A percentile compares a stretch with the other conserved stretches of the same genome.
These are phyloP conservation scores for Coemansia sp. DNA, from an alignment of 192 early-diverging fungal species.

Conservation along the genomic window DNA sequence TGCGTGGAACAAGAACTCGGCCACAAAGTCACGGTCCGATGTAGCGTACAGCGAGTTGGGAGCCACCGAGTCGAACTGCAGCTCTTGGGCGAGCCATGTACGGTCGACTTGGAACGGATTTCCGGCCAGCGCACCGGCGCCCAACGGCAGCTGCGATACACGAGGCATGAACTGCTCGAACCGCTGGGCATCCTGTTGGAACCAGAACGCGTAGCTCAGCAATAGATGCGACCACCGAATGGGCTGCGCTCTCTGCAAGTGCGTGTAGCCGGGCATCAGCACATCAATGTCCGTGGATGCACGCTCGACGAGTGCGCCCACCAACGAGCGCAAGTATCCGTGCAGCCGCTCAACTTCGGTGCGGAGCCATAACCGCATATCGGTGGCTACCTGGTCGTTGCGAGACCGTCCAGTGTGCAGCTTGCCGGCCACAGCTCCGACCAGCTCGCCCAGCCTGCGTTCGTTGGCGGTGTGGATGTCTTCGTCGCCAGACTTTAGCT, in stretches of 20 bases:
- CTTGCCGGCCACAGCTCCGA: slow-evolving; percentile 91
- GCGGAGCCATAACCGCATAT: slow-evolving; percentile 92
- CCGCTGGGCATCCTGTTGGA: slow-evolving; percentile 84
- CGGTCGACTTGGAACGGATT: slow-evolving; percentile 97
- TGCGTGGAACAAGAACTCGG: slow-evolving; percentile 96
- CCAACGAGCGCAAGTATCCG: slow-evolving; percentile 70
- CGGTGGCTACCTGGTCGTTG: slow-evolving; percentile 99
- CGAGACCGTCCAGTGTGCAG: slow-evolving; percentile 95
- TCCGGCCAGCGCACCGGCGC: slow-evolving; percentile 92
- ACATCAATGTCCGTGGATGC: slow-evolving; percentile 88
- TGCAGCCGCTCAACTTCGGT: slow-evolving; percentile 70
- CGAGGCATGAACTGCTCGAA: slow-evolving; percentile 79
- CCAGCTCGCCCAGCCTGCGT: slow-evolving; percentile 85
- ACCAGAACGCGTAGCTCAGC: slow-evolving; percentile 86
- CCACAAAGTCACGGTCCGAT: slow-evolving; percentile 94
- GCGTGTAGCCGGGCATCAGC: slow-evolving; percentile 99
- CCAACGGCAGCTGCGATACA: slow-evolving; percentile 82
- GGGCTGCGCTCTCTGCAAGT: slow-evolving; percentile 96
- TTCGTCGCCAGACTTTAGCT: slow-evolving; percentile 77
- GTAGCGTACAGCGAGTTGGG: slow-evolving; percentile 92
- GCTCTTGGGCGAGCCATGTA: slow-evolving; percentile 79
- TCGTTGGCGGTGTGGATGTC: slow-evolving; percentile 99
- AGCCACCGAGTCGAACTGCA: slow-evolving; percentile 82
- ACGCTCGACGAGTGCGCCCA: slow-evolving; percentile 70
- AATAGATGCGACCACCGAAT: slow-evolving; percentile 96